These are phyloP conservation scores for Fusarium goolgardi DNA, from an alignment of 2,329 filamentous ascomycete genomes.

Conservation along the genomic window DNA sequence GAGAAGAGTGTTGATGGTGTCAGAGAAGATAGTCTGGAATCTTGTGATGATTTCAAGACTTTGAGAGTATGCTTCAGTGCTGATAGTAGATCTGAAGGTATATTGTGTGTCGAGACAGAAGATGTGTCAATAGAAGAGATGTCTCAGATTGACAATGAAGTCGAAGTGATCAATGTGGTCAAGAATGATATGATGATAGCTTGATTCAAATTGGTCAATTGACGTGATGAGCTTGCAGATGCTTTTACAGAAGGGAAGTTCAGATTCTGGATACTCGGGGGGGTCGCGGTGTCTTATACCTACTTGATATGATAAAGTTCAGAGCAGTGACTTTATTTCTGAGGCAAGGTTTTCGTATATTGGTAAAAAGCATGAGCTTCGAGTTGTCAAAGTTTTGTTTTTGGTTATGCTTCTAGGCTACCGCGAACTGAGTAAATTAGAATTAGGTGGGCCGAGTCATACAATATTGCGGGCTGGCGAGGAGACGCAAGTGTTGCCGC, in stretches of 20 bases:
- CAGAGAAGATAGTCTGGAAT: neutral
- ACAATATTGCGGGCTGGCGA: neutral
- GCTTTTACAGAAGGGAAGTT: neutral
- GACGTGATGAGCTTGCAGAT: no score
- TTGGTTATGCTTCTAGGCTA: neutral
- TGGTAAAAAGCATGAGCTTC: neutral
- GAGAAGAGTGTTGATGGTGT: neutral
- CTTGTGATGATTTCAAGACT: neutral
- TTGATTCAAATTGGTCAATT: no score
- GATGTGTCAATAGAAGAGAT: neutral
- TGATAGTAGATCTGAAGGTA: neutral
- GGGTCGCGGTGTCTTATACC: neutral
- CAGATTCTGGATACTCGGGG: neutral
- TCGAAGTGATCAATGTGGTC: no score
- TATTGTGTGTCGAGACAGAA: neutral
- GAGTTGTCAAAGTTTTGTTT: neutral
- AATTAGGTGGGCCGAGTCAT: neutral
- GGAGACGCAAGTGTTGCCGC: neutral
- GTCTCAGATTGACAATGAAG: no score
- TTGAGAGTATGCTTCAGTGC: neutral
- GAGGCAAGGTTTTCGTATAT: neutral
- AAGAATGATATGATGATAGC: no score
- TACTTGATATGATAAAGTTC: neutral
- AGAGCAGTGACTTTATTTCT: neutral
- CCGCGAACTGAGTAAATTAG: neutral